These are phyloP conservation scores for Aspergillus sclerotialis DNA, from an alignment of 2,329 filamentous ascomycete genomes.

Conservation along the genomic window DNA sequence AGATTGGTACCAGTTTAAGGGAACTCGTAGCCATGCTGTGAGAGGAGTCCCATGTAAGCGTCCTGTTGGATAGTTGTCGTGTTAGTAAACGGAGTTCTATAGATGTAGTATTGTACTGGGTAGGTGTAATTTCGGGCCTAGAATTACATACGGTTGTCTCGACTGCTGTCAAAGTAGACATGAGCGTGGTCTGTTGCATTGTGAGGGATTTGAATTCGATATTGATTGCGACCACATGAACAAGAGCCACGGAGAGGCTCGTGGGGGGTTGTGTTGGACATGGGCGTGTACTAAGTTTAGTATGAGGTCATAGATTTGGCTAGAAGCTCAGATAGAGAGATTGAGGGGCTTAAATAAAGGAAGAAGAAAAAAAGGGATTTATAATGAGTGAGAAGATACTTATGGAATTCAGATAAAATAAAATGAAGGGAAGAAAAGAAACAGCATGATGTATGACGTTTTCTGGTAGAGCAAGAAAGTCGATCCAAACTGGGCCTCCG, in stretches of 20 bases:
- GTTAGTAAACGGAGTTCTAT: not conserved
- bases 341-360: too few relatives aligned
- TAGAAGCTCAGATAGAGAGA: not conserved
- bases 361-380: too few relatives aligned
- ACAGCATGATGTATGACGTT: not conserved
- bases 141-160: constrained; percentile 60
- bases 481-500: too few relatives aligned
- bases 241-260: constrained; percentile 66
- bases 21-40: constrained; percentile 75
- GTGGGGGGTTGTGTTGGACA: constrained; percentile 13
- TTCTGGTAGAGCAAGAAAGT: too few relatives aligned
- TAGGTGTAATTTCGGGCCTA: not conserved
- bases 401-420: too few relatives aligned
- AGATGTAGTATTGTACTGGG: not conserved
- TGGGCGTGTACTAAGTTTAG: constrained; percentile 1
- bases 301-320: constrained; percentile 6
- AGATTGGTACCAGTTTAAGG: constrained; percentile 72
- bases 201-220: constrained; percentile 64
- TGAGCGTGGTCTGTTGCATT: constrained; percentile 51
- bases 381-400: too few relatives aligned
- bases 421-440: not conserved
- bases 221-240: constrained; percentile 79
- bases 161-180: constrained; percentile 68
- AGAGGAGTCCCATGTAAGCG: constrained; percentile 63
- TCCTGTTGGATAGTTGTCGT: constrained; percentile 35